Evolutionary conservation across 768 basidiomycete species (phyloP).

Genomic region (Lepiota brunneoincarnata): DNA sequence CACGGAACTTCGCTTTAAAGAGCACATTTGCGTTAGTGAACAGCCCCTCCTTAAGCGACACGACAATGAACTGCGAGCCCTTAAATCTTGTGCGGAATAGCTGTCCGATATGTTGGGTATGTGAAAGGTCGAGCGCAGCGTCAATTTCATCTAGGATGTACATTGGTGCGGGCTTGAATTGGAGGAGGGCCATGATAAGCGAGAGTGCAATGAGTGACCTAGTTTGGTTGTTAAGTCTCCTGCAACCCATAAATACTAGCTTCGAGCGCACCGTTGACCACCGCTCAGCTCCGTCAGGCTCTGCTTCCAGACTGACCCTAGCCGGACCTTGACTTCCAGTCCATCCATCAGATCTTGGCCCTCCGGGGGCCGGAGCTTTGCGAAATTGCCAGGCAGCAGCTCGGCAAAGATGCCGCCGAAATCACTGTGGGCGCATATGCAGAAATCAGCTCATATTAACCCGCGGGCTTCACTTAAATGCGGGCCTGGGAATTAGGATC

Average conservation of each 20-base stretch:
- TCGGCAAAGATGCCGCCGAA: slow-evolving; percentile 97
- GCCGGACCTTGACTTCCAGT: slow-evolving; percentile 93
- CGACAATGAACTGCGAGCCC: slow-evolving; percentile 97
- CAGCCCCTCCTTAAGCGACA: slow-evolving; percentile 92
- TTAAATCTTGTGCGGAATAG: slow-evolving; percentile 98
- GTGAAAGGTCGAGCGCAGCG: slow-evolving; percentile 92
- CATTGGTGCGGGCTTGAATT: slow-evolving; percentile 99
- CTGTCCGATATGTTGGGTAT: slow-evolving; percentile 96
- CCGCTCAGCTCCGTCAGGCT: slow-evolving; percentile 96
- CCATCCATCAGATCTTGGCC: slow-evolving; percentile 92
- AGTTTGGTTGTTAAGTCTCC: background rate
- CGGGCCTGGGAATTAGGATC: background rate
- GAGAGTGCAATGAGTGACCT: slow-evolving; percentile 98
- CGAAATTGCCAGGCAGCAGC: slow-evolving; percentile 92
- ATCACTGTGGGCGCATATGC: slow-evolving; percentile 52
- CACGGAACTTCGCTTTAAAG: slow-evolving; percentile 89
- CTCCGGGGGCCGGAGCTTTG: slow-evolving; percentile 92
- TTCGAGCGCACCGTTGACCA: slow-evolving; percentile 79
- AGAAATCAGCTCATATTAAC: background rate
- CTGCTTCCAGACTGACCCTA: slow-evolving; percentile 97
- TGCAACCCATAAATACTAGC: background rate
- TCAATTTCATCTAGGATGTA: slow-evolving; percentile 99
- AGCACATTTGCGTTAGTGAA: slow-evolving; percentile 98
- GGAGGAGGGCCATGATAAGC: slow-evolving; percentile 97
- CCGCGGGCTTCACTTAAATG: background rate